Conservation (phyloP, 345 rosid genomes). For the Corymbia maculata region DNA sequence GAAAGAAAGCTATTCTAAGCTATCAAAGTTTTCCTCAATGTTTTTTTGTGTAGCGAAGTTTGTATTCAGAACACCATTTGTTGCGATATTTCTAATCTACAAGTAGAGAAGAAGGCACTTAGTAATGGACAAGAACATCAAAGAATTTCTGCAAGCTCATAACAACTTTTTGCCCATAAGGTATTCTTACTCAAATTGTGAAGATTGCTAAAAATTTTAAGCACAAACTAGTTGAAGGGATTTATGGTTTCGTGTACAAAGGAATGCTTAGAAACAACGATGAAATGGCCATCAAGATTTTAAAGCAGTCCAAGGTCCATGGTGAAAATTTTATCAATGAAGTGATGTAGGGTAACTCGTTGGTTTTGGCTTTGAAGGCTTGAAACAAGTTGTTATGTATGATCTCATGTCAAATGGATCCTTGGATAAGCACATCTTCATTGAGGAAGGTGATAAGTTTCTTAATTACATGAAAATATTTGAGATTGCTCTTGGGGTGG, state of each 20-base stretch:
- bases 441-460: background rate
- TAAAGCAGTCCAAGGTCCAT: background rate
- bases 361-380: background rate
- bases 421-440: background rate
- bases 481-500: too few species aligned
- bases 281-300: accelerated
- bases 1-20: background rate
- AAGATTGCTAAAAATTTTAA: too few species aligned
- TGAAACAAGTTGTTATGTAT: background rate
- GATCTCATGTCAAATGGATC: background rate
- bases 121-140: accelerated
- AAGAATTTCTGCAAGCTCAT: too few species aligned
- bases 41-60: too few species aligned
- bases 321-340: background rate
- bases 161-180: too few species aligned
- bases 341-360: background rate
- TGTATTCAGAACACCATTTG: too few species aligned
- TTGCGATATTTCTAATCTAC: too few species aligned
- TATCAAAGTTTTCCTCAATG: too few species aligned
- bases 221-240: too few species aligned
- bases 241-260: background rate
- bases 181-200: too few species aligned
- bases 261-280: background rate
- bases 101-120: too few species aligned
- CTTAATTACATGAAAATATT: background rate